Conservation (phyloP, 2,329 filamentous ascomycete species). For the Xylaria sp. region DNA sequence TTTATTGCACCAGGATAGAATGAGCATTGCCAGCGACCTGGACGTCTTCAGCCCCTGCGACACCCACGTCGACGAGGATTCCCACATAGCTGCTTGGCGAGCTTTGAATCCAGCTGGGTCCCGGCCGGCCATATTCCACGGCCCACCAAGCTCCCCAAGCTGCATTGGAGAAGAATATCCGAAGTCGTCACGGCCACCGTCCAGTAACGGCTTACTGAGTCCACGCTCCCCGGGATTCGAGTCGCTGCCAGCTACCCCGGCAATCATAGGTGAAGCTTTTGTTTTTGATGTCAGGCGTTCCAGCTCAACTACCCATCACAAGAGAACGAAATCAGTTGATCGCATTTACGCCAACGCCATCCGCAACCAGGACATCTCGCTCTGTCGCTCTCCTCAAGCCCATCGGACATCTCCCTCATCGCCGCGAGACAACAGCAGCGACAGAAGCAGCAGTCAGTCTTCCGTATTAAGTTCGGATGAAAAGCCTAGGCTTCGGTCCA, state of each 20-base stretch:
- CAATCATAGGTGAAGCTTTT: constrained; percentile 32
- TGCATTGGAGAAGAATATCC: constrained; percentile 13
- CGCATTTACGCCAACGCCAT: constrained; percentile 28
- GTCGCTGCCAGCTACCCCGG: constrained; percentile 31
- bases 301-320: constrained; percentile 12
- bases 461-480: constrained; percentile 4
- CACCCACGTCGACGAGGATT: constrained; percentile 6
- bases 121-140: constrained; percentile 3
- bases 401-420: no score
- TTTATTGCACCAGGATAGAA: background rate
- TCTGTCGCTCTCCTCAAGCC: constrained; percentile 24
- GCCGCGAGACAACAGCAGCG: constrained; percentile 7
- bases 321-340: constrained; percentile 31
- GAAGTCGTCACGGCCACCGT: constrained; percentile 14
- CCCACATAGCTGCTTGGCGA: constrained; percentile 17
- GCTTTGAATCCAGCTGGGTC: background rate
- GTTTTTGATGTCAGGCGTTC: constrained; percentile 32
- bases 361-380: constrained; percentile 31
- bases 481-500: constrained; percentile 22
- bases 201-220: constrained; percentile 21
- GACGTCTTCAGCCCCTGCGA: constrained; percentile 5
- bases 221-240: constrained; percentile 23
- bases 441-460: constrained; percentile 2
- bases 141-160: constrained; percentile 7
- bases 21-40: constrained; percentile 1